A percentile compares a stretch with the other conserved stretches of the same genome.
Evolutionary conservation across 2,329 filamentous ascomycete species (phyloP).

Genomic region (Aspergillus brunneoviolaceus): DNA sequence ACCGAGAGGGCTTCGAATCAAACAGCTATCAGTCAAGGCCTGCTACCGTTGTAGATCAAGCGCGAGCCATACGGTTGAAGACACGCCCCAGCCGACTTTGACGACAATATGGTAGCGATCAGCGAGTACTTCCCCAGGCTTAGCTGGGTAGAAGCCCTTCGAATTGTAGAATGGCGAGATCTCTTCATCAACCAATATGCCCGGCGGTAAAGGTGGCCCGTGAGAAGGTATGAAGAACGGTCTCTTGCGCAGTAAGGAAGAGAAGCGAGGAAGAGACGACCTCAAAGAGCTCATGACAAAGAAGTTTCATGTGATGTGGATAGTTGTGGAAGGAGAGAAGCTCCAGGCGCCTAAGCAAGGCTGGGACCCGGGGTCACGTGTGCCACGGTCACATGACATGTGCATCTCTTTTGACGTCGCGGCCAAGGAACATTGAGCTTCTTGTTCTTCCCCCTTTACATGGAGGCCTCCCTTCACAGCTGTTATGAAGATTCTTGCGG

Average conservation of each 20-base stretch:
- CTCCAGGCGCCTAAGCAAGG: neutral
- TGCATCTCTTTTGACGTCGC: too few relatives aligned
- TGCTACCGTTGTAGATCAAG: slow-evolving; percentile 29
- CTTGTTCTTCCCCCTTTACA: too few relatives aligned
- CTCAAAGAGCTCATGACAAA: slow-evolving; percentile 26
- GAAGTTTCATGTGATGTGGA: slow-evolving; percentile 17
- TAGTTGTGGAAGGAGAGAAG: too few relatives aligned
- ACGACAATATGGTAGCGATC: slow-evolving; percentile 29
- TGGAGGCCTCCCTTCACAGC: too few relatives aligned
- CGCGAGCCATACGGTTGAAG: slow-evolving; percentile 34
- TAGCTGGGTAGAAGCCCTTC: slow-evolving; percentile 31
- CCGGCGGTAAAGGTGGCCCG: slow-evolving; percentile 23
- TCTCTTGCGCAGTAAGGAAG: slow-evolving; percentile 26
- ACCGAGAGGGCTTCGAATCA: slow-evolving; percentile 13
- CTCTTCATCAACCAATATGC: slow-evolving; percentile 31
- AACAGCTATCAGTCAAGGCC: slow-evolving; percentile 16
- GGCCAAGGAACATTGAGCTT: too few relatives aligned
- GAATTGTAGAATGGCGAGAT: slow-evolving; percentile 29
- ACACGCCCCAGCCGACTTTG: slow-evolving; percentile 33
- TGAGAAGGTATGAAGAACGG: slow-evolving; percentile 25
- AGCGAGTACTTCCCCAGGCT: slow-evolving; percentile 30
- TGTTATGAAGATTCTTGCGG: too few relatives aligned
- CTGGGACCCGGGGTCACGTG: neutral
- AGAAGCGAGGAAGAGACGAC: slow-evolving; percentile 19
- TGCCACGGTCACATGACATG: too few relatives aligned